These are phyloP conservation scores for Phaffomyces antillensis DNA, from an alignment of 805 yeast genomes.

Conservation along the genomic window DNA sequence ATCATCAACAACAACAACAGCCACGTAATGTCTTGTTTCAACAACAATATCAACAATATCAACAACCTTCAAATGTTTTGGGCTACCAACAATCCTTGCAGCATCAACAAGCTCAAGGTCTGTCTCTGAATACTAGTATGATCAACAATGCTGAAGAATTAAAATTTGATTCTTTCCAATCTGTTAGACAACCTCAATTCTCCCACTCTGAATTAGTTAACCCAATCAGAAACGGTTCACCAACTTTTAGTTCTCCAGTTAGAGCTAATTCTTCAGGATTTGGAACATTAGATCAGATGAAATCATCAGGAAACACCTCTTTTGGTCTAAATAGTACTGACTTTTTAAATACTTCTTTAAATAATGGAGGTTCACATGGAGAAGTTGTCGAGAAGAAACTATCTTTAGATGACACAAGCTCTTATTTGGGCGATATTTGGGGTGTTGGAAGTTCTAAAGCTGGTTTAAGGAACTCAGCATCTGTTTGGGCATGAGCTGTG, in stretches of 20 bases:
- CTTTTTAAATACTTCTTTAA: slow-evolving; percentile 10
- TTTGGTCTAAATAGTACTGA: slow-evolving; percentile 12
- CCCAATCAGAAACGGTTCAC: slow-evolving; percentile 13
- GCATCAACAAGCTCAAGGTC: slow-evolving; percentile 1
- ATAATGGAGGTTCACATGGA: slow-evolving; percentile 1
- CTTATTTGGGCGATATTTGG: slow-evolving; percentile 23
- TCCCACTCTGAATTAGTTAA: slow-evolving; percentile 9
- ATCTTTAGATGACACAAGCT: slow-evolving; percentile 14
- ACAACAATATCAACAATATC: slow-evolving; percentile 3
- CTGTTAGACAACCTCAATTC: slow-evolving; percentile 11
- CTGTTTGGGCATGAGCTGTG: slow-evolving; percentile 23
- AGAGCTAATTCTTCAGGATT: slow-evolving; percentile 13
- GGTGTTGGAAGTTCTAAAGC: slow-evolving; percentile 12
- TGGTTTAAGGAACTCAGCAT: slow-evolving; percentile 16
- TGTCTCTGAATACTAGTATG: background rate
- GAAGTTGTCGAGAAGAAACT: slow-evolving; percentile 10
- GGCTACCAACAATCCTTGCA: background rate
- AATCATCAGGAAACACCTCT: slow-evolving; percentile 11
- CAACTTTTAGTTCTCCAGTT: slow-evolving; percentile 11
- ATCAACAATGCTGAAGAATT: background rate
- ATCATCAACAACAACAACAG: slow-evolving; percentile 2
- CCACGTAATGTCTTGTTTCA: slow-evolving; percentile 1
- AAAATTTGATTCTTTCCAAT: slow-evolving; percentile 10
- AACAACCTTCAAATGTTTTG: background rate
- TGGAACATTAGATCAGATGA: slow-evolving; percentile 12